Evolutionary conservation across 257 asterid genomes (phyloP), one percentile per base, ranked within the genome.

Genomic region (Salvia miltiorrhiza): DNA sequence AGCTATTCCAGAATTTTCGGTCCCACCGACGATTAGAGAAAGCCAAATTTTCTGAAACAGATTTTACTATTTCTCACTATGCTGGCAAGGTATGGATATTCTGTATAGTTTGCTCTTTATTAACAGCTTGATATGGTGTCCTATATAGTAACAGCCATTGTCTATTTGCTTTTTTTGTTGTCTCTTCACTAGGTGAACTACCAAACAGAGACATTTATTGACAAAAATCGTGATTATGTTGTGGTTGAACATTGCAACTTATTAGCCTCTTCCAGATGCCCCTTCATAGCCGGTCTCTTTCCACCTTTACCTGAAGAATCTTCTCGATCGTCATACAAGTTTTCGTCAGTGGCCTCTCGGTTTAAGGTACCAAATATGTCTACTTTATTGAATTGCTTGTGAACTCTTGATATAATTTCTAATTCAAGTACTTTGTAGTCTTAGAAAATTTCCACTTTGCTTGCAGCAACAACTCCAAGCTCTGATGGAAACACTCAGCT

Each of bases 401-500:
- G 58, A 43, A 32, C 63, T 53, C 55, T 54, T 62, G 70, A 40
- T 12, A 28, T 40, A 26, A 60, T 53, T 19, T 41, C 72, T 19
- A 30, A 2, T 28, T 33, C n/a, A 67, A 66, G 30, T 59, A 54
- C 61, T 28, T 13, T 14, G 33, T 66, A 11, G 67, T 77, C 74
- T 72, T 61, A 66, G 17, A 53, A 14, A 33, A 70, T 71, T 76
- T 24, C 64, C 58, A 41, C 53, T 76, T 76, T 81, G 63, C 79
- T 74, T 73, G 81, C 82, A 94, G 99, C 97, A 87, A 91, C 97
- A 94, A 91, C 96, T 94, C 73, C 99, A 94, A 84, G 85, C 99
- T 66, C 97, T 94, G 33, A 89, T 94, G 99, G 97, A 91, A 79
- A 94, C 93, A 21, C 97, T 94, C 69, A 83, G 99, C 84, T 84